Percentiles rank a stretch among this genome's conserved stretches.
These are phyloP conservation scores for Nicotiana undulata DNA, from an alignment of 257 asterid species.

Conservation along the genomic window DNA sequence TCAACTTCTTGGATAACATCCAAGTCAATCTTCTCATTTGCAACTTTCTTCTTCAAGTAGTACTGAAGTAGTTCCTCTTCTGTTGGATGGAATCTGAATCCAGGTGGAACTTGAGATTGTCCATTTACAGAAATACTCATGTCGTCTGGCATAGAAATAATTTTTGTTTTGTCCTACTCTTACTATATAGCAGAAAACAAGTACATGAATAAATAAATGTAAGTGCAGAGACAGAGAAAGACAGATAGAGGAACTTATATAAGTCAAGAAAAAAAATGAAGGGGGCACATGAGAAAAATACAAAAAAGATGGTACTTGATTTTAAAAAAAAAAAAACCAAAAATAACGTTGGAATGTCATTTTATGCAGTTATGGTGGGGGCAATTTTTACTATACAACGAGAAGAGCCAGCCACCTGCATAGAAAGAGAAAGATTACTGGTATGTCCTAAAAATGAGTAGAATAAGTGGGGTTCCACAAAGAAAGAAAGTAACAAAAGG, in stretches of 20 bases:
- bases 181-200: not conserved
- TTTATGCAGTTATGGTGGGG: slow-evolving; percentile 12
- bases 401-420: slow-evolving; percentile 22
- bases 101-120: slow-evolving; percentile 82
- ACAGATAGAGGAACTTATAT: not conserved
- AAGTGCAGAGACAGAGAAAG: not conserved
- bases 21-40: slow-evolving; percentile 63
- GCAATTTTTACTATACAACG: slow-evolving; percentile 2
- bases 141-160: slow-evolving; percentile 7
- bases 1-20: slow-evolving; percentile 87
- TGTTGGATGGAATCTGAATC: slow-evolving; percentile 90
- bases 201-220: not conserved
- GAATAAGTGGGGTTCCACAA: slow-evolving; percentile 11
- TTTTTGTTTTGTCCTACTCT: not conserved
- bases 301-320: not conserved
- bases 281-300: not conserved
- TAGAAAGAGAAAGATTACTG: slow-evolving; percentile 9
- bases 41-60: slow-evolving; percentile 74
- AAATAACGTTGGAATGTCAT: not conserved
- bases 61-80: slow-evolving; percentile 89
- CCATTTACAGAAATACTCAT: slow-evolving; percentile 80
- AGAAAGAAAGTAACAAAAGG: slow-evolving; percentile 4
- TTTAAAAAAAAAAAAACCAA: not conserved
- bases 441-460: slow-evolving; percentile 14
- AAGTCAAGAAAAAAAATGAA: not conserved